Percentiles rank a stretch among this genome's conserved stretches.
phyloP scores from a whole-genome alignment of 257 asterid genomes.

The Nemophila menziesii region DNA sequence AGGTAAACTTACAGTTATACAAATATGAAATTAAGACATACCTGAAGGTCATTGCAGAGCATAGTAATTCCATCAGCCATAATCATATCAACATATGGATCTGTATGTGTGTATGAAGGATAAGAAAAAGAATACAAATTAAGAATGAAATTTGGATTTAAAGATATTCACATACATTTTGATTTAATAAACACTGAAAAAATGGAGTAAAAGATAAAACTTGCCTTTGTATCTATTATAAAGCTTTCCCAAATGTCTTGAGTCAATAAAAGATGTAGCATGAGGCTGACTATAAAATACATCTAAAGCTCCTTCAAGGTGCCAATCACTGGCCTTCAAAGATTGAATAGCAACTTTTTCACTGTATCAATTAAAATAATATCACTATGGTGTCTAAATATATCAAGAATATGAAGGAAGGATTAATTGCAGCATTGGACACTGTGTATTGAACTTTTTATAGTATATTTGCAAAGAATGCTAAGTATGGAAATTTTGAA shows the following conservation, averaged over 20 bases:
- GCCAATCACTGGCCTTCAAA: conserved; percentile 91
- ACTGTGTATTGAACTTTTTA: no score
- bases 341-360: conserved; percentile 86
- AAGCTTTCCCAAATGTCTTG: conserved; percentile 88
- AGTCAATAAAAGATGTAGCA: conserved; percentile 55
- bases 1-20: no score
- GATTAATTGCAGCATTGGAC: no score
- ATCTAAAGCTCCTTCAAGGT: conserved; percentile 96
- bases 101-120: no score
- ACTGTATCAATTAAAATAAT: no score
- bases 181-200: background rate
- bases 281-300: conserved; percentile 82
- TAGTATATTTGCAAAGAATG: no score
- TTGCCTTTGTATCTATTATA: conserved; percentile 86
- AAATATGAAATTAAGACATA: conserved; percentile 12
- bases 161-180: no score
- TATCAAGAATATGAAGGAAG: no score
- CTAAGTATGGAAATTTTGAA: no score
- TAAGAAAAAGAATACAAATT: background rate
- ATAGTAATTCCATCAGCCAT: conserved; percentile 45
- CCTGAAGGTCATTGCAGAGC: conserved; percentile 42
- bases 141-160: background rate
- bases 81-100: conserved; percentile 33
- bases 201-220: background rate
- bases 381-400: no score